Conservation (phyloP, 257 asterid genomes). For the Solanum appendiculatum region DNA sequence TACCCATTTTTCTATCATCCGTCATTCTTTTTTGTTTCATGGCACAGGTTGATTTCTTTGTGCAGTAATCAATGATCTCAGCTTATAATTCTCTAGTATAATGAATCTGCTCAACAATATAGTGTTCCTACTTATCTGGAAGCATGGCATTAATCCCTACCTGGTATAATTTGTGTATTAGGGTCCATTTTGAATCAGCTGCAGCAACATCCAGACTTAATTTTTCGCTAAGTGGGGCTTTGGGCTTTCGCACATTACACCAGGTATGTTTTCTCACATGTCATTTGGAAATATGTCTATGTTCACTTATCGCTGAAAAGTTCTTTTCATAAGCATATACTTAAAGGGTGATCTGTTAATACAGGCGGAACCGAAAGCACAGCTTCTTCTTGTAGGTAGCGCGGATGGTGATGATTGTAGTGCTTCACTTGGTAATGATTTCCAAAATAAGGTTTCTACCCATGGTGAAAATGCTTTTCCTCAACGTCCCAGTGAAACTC, state of each 20-base stretch:
- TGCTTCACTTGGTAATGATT: conserved; percentile 15
- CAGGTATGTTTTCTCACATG: conserved; percentile 43
- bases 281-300: not conserved
- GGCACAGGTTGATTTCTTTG: not conserved
- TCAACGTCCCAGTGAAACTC: conserved; percentile 40
- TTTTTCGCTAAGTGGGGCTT: conserved; percentile 59
- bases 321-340: not conserved
- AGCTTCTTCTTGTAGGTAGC: conserved; percentile 51
- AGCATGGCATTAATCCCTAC: not conserved
- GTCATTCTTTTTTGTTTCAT: not conserved
- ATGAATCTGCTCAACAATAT: not conserved
- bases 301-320: not conserved
- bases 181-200: conserved; percentile 68
- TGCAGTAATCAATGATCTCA: not conserved
- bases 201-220: conserved; percentile 45
- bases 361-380: conserved; percentile 81
- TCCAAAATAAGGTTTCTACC: conserved; percentile 7
- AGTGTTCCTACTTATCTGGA: not conserved
- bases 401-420: conserved; percentile 17
- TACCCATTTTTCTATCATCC: not conserved
- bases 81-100: not conserved
- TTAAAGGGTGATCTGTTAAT: conserved; percentile 9
- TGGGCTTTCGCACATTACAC: conserved; percentile 84
- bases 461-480: conserved; percentile 14
- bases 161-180: conserved; percentile 18